A percentile compares a stretch with the other conserved stretches of the same genome.
These are phyloP conservation scores for Leccinum solheimii DNA, from an alignment of 1,284 basidiomycete species.

Conservation along the genomic window DNA sequence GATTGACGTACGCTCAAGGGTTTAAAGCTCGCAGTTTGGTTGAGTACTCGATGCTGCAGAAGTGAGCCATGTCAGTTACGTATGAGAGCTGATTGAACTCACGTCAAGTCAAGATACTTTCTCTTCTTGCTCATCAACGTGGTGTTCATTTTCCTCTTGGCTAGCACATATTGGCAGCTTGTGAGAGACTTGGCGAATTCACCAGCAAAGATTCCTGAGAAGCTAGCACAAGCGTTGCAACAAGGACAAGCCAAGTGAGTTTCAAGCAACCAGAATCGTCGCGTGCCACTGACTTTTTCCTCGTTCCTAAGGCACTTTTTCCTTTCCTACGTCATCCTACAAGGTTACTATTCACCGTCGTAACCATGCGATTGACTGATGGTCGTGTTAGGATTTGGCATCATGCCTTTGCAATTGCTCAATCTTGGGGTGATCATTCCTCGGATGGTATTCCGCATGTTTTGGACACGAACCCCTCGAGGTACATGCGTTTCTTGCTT, in stretches of 20 bases:
- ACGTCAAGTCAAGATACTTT: conserved; percentile 68
- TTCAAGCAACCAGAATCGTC: neutral
- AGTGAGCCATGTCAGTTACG: conserved; percentile 51
- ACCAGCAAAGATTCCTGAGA: conserved; percentile 87
- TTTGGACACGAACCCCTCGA: conserved; percentile 82
- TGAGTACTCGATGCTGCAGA: conserved; percentile 91
- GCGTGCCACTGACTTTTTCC: conserved; percentile 19
- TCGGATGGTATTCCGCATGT: conserved; percentile 66
- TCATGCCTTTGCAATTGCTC: conserved; percentile 93
- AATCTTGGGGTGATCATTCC: conserved; percentile 86
- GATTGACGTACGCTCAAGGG: conserved; percentile 86
- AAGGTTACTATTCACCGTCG: conserved; percentile 51
- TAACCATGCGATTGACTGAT: conserved; percentile 7
- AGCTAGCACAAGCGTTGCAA: conserved; percentile 80
- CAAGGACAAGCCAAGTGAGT: conserved; percentile 65
- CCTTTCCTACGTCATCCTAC: conserved; percentile 92
- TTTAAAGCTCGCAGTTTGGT: conserved; percentile 88
- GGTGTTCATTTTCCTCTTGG: conserved; percentile 93
- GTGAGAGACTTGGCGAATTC: conserved; percentile 85
- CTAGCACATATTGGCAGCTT: conserved; percentile 88
- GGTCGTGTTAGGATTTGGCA: conserved; percentile 67
- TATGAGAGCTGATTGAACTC: conserved; percentile 3
- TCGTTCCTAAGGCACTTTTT: conserved; percentile 75
- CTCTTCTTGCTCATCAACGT: conserved; percentile 93
- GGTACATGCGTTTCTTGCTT: conserved; percentile 46